Evolutionary conservation across 2,329 filamentous ascomycete genomes (phyloP), one percentile per base, ranked within the genome.

Genomic region (Nothopassalora personata): DNA sequence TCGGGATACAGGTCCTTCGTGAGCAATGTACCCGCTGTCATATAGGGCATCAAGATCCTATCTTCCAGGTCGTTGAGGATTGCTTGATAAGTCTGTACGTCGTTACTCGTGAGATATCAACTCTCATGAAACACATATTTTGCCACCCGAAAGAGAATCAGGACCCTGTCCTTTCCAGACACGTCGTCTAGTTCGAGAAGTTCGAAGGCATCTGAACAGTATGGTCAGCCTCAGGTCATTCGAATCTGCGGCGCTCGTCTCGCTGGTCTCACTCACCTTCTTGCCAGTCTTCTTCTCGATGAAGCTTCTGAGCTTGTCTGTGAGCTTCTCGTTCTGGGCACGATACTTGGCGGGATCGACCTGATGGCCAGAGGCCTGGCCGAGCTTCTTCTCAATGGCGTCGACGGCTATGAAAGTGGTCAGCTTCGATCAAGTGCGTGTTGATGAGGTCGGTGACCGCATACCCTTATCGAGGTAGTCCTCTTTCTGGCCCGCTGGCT

Each of bases 11-110:
- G 61, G 9, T 72, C 66, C 0, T 72, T 71, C 0, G 70, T 70
- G 1, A 82, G 54, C 5, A 63, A 48, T 61, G 81, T 84, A 0
- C 80, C 79, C 0, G 70, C 68, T n/a, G 67, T 66, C 30, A 73
- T 67, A 65, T 76, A 80, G 0, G 74, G 75, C 1, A 45, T 56
- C 0, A 83, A 62, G 8, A 74, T 49, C 1, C 69, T 61, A 0
- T 73, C 64, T 48, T 77, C 69, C 3, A 80, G 65, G 3, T 73
- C 63, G 5, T 75, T 71, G 1, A 83, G 63, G 0, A 74, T 67
- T 1, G 67, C 67, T 60, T 82, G 76, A 23, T 23, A 23, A 23
- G 11, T 1, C 39, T 18, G 13, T 18, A n/a, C n/a, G 4, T n/a
- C 10, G 30, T 51, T 51, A 11, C 49, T 31, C 23, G n/a, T 31